These are phyloP conservation scores for Corinectria fuckeliana DNA, from an alignment of 2,329 filamentous ascomycete species.

Conservation along the genomic window DNA sequence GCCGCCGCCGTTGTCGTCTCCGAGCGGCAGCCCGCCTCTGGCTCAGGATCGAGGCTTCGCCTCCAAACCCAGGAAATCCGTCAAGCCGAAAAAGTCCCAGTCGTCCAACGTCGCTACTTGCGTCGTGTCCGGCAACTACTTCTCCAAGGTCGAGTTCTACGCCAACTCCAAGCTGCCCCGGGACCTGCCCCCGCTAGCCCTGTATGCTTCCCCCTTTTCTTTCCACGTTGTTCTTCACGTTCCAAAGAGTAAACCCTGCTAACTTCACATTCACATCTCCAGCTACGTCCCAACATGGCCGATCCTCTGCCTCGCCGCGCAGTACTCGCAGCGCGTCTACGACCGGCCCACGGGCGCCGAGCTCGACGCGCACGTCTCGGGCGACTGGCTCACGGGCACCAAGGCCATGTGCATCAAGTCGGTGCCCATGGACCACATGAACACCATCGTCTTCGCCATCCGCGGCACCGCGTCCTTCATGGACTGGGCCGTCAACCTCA, in stretches of 20 bases:
- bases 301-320: constrained; percentile 78
- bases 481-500: constrained; percentile 87
- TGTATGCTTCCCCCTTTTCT: constrained; percentile 55
- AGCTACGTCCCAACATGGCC: constrained; percentile 79
- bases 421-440: constrained; percentile 76
- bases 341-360: constrained; percentile 67
- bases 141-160: constrained; percentile 80
- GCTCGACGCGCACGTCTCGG: constrained; percentile 71
- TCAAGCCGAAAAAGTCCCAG: constrained; percentile 26
- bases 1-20: background rate
- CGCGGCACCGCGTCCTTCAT: constrained; percentile 80
- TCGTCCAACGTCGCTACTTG: background rate
- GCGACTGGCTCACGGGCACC: constrained; percentile 75
- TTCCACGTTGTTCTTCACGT: background rate
- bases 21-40: background rate
- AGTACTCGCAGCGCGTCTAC: constrained; percentile 80
- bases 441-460: constrained; percentile 83
- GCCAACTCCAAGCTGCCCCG: constrained; percentile 76
- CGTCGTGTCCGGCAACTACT: constrained; percentile 60
- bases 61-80: constrained; percentile 21
- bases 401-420: constrained; percentile 89
- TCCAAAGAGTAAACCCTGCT: background rate
- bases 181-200: constrained; percentile 69
- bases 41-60: constrained; percentile 14
- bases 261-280: background rate